phyloP scores from a whole-genome alignment of 192 early-diverging fungal genomes.

The Rhizoclosmatium globosum region DNA sequence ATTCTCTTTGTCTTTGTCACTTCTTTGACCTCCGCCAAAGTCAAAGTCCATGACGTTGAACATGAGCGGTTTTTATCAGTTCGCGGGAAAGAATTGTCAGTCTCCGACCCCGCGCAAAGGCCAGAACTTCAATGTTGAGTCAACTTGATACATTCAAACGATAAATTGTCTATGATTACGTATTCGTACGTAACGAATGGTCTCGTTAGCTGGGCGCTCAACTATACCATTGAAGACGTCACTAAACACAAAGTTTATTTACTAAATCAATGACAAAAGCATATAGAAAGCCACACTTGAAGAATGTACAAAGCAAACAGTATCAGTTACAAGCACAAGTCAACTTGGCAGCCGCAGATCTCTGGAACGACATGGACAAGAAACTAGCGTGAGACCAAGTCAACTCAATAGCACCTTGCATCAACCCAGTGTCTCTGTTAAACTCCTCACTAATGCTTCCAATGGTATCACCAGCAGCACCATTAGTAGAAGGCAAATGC shows the following conservation, averaged over 20 bases:
- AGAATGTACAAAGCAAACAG: no score
- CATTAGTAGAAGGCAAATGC: constrained; percentile 50
- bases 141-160: no score
- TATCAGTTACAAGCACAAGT: background rate
- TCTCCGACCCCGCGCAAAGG: no score
- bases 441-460: constrained; percentile 74
- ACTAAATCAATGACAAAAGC: no score
- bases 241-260: no score
- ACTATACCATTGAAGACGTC: no score
- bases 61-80: background rate
- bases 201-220: no score
- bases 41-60: background rate
- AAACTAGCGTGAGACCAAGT: constrained; percentile 79
- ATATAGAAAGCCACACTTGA: no score
- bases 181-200: no score
- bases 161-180: no score
- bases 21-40: background rate
- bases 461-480: constrained; percentile 31
- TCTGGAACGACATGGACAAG: constrained; percentile 18
- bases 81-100: no score
- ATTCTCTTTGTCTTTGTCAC: background rate
- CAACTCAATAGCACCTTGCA: constrained; percentile 68
- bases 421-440: constrained; percentile 58
- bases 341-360: background rate
- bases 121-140: no score